A percentile compares a stretch with the other conserved stretches of the same genome.
Evolutionary conservation across 805 yeast species (phyloP).

Genomic region (Isabelozyma heimii): DNA sequence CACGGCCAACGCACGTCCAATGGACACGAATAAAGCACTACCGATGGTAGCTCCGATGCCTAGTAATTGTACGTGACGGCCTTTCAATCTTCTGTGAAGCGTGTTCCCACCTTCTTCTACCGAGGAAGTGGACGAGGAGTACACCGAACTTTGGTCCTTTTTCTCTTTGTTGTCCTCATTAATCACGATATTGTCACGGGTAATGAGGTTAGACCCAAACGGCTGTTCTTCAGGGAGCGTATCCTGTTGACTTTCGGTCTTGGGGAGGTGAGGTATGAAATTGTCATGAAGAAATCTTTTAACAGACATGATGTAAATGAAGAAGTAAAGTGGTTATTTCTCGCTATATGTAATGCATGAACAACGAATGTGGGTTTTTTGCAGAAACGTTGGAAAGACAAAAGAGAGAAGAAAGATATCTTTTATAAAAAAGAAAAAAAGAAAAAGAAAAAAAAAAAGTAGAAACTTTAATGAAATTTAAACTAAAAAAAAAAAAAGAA

Average conservation of each 20-base stretch:
- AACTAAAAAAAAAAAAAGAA: no score
- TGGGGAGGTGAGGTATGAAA: slow-evolving; percentile 11
- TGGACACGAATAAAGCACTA: slow-evolving; percentile 73
- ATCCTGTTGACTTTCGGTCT: slow-evolving; percentile 1
- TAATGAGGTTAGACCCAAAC: not conserved
- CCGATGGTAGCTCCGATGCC: slow-evolving; percentile 84
- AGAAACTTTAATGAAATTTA: not conserved
- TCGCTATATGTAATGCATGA: no score
- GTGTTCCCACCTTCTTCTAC: slow-evolving; percentile 8
- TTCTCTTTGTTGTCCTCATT: slow-evolving; percentile 1
- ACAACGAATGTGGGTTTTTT: no score
- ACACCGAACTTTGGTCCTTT: slow-evolving; percentile 10
- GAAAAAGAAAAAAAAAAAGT: no score
- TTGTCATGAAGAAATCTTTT: slow-evolving; percentile 7
- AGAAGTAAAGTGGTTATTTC: no score
- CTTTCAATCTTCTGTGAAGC: slow-evolving; percentile 47
- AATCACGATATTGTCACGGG: not conserved
- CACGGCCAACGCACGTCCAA: slow-evolving; percentile 58
- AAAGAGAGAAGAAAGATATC: not conserved
- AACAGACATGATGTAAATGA: not conserved
- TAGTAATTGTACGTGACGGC: slow-evolving; percentile 74
- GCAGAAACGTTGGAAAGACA: no score
- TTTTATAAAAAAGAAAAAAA: no score
- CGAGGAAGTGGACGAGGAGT: slow-evolving; percentile 11
- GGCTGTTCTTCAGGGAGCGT: not conserved